Base-by-base conservation (phyloP, 2,329 filamentous ascomycete genomes). In the Alternaria triticina region DNA sequence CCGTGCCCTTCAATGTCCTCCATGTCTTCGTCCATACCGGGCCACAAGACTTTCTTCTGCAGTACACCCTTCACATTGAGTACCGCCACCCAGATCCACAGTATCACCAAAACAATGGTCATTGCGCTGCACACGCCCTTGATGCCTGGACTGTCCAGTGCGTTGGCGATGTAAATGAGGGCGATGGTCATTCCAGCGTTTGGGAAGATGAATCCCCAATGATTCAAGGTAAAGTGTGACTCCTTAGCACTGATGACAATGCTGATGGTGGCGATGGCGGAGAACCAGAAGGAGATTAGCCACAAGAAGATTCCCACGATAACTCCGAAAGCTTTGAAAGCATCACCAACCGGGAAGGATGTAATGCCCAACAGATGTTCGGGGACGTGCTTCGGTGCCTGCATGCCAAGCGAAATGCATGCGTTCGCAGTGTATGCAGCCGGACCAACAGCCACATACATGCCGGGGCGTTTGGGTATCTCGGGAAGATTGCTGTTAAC, bases 191-290 rank as follows among this genome's bases (percentile, higher is more conserved):
- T 86, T 0, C 88, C 89, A 2, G 85, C 87, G 64, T 90, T 25
- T 82, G 87, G 88, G 70, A 90, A 90, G 22, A 90, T 84, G 74
- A 89, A 88, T 9, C 86, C 86, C 87, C 87, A 90, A 66, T 68
- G 72, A 40, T 74, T 75, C 7, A 75, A 60, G 22, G 71, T 74
- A 13, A 75, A 75, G 52, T 72, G 69, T 61, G 83, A 85, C 7
- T 82, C 74, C 10, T 79, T 75, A 13, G 74, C 69, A 40, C 79
- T 75, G 25, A 77, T 33, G 61, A 82, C 33, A 10, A 82, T 75
- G 20, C 77, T 76, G 1, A 83, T 67, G 0, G 78, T 78, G 2
- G 77, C 76, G 54, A 84, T 79, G 47, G 79, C 81, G 69, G 83
- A 83, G 73, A 85, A 85, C 81, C 84, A 86, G 55, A 85, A 81